These are phyloP conservation scores for Penicillium malachiteum DNA, from an alignment of 495 filamentous ascomycete species.

Conservation along the genomic window DNA sequence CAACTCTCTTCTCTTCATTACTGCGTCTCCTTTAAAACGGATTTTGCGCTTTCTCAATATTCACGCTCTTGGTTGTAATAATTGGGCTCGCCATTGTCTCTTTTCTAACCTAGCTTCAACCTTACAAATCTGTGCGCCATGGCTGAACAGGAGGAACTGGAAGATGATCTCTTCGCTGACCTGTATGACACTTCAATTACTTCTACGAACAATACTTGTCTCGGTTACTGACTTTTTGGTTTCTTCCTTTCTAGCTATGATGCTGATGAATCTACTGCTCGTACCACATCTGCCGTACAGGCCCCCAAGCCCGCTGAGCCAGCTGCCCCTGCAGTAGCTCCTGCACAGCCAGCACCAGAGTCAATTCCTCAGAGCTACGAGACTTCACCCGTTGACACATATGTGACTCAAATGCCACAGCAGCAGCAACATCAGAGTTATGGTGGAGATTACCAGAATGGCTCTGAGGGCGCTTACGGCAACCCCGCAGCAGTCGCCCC, in stretches of 20 bases:
- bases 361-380: slow-evolving; percentile 29
- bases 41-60: neutral
- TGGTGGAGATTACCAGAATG: slow-evolving; percentile 58
- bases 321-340: slow-evolving; percentile 14
- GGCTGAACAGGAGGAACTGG: slow-evolving; percentile 86
- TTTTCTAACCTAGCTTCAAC: neutral
- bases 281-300: slow-evolving; percentile 36
- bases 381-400: slow-evolving; percentile 43
- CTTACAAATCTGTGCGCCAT: slow-evolving; percentile 42
- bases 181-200: slow-evolving; percentile 58
- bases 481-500: slow-evolving; percentile 40
- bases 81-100: slow-evolving; percentile 6
- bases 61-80: slow-evolving; percentile 1
- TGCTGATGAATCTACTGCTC: slow-evolving; percentile 66
- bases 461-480: slow-evolving; percentile 57
- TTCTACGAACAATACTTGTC: no score
- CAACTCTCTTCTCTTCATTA: slow-evolving; percentile 1
- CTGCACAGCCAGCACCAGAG: slow-evolving; percentile 21
- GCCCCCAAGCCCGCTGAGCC: slow-evolving; percentile 30
- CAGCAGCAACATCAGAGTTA: slow-evolving; percentile 43
- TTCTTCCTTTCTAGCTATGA: slow-evolving; percentile 65
- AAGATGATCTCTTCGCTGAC: slow-evolving; percentile 98
- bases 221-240: slow-evolving; percentile 4
- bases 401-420: slow-evolving; percentile 28
- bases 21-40: neutral